Conservation (phyloP, 2,329 filamentous ascomycete genomes). For the Ophiostoma piceae region DNA sequence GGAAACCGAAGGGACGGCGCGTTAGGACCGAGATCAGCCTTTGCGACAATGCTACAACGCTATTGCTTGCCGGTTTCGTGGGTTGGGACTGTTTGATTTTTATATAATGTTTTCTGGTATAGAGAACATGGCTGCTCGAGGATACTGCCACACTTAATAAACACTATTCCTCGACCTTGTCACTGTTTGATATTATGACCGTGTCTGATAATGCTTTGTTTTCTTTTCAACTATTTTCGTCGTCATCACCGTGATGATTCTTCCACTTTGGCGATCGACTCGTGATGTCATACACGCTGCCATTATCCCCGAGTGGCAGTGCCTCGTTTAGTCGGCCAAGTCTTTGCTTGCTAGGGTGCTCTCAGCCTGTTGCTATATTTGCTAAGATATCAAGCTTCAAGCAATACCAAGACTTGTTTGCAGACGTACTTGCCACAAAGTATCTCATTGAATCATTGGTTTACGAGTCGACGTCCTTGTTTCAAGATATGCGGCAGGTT, state of each 20-base stretch:
- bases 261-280: background rate
- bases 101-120: background rate
- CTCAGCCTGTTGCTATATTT: too few relatives aligned
- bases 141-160: too few relatives aligned
- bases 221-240: background rate
- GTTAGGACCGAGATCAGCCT: conserved; percentile 32
- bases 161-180: too few relatives aligned
- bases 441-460: background rate
- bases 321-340: background rate
- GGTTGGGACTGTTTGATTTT: conserved; percentile 20
- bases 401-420: background rate
- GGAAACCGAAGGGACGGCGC: conserved; percentile 37
- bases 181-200: too few relatives aligned
- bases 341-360: background rate
- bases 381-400: background rate
- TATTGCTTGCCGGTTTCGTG: conserved; percentile 29
- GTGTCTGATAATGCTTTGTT: background rate
- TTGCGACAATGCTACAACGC: conserved; percentile 29
- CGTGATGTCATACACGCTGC: background rate
- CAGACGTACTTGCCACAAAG: background rate
- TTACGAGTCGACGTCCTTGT: background rate
- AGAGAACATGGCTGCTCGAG: background rate
- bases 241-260: background rate
- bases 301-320: conserved; percentile 2
- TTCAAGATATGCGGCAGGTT: background rate